Percentiles rank a stretch among this genome's conserved stretches.
phyloP scores from a whole-genome alignment of 164 flowering plant genomes.

The Vitis rupestris region DNA sequence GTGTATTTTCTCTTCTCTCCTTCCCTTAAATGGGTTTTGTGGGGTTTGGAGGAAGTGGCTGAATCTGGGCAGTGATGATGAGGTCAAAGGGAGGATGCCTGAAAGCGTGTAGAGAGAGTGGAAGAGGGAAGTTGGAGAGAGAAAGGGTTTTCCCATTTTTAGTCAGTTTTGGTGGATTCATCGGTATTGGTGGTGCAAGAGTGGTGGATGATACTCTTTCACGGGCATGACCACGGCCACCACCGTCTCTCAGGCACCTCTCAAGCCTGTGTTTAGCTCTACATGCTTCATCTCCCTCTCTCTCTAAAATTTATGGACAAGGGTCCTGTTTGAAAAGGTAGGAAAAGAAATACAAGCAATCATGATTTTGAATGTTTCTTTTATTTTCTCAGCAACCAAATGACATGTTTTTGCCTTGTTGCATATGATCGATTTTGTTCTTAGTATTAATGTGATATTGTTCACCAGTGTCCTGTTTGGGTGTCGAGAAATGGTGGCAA shows the following conservation, averaged over 20 bases:
- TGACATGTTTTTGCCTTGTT: too few species aligned
- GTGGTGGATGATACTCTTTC: constrained; percentile 20
- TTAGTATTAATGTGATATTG: not conserved
- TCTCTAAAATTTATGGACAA: not conserved
- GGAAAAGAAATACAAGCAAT: too few species aligned
- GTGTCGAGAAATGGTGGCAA: too few species aligned
- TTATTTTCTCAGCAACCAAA: too few species aligned
- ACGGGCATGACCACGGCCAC: not conserved
- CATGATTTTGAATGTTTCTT: too few species aligned
- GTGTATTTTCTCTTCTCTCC: too few species aligned
- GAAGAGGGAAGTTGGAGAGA: not conserved
- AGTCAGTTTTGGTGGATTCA: constrained; percentile 29
- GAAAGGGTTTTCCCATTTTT: not conserved
- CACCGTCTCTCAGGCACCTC: constrained; percentile 13
- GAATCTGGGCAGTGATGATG: not conserved
- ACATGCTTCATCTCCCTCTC: constrained; percentile 15
- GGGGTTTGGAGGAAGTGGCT: not conserved
- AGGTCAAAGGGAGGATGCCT: constrained; percentile 7
- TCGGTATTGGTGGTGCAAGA: constrained; percentile 9
- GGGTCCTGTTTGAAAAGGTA: too few species aligned
- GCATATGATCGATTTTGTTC: too few species aligned
- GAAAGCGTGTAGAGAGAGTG: not conserved
- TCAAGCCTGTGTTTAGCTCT: not conserved
- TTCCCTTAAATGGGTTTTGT: too few species aligned
- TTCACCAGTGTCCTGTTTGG: not conserved